Evolutionary conservation across 116 monocot genomes (phyloP).

Genomic region (Posidonia oceanica): DNA sequence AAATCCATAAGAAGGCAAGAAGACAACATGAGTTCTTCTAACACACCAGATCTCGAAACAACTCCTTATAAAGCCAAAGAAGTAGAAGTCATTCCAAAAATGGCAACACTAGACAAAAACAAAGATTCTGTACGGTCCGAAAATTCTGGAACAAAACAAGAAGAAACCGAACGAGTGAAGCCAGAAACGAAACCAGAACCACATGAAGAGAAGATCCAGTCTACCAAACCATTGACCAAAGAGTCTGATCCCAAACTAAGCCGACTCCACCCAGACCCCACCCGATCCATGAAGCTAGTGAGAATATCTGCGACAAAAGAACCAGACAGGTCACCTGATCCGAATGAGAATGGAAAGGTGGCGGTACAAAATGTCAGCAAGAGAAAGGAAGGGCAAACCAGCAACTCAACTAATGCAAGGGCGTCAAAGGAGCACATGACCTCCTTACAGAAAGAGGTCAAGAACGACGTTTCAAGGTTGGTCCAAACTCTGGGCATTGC

Average conservation of each 20-base stretch:
- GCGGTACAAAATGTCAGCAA: not conserved
- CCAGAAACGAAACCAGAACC: not conserved
- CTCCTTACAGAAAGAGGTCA: slow-evolving; percentile 43
- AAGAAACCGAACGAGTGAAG: too few species aligned
- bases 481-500: slow-evolving; percentile 26
- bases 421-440: slow-evolving; percentile 20
- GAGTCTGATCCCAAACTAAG: too few species aligned
- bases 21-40: not conserved
- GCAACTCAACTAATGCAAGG: too few species aligned
- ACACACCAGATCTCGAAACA: not conserved
- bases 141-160: not conserved
- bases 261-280: not conserved
- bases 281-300: not conserved
- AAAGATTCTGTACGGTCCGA: not conserved
- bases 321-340: not conserved
- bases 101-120: not conserved
- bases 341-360: too few species aligned
- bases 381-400: not conserved
- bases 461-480: slow-evolving; percentile 41
- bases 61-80: not conserved
- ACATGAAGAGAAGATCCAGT: not conserved
- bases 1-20: not conserved
- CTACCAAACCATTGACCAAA: not conserved
- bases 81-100: not conserved
- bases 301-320: not conserved